A percentile compares a stretch with the other conserved stretches of the same genome.
These are phyloP conservation scores for Hanseniaspora occidentalis DNA, from an alignment of 805 yeast genomes.

Conservation along the genomic window DNA sequence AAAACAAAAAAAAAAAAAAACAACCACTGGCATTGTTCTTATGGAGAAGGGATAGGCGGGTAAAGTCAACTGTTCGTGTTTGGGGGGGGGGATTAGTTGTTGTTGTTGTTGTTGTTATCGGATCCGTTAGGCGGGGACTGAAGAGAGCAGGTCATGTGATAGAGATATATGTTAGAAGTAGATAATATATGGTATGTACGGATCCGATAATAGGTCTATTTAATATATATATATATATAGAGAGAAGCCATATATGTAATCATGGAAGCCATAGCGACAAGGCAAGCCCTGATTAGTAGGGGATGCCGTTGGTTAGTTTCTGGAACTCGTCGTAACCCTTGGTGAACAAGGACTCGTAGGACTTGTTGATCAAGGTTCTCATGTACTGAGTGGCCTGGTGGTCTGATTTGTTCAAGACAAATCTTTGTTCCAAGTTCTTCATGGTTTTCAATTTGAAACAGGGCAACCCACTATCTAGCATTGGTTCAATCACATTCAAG, in stretches of 20 bases:
- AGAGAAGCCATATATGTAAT: background rate
- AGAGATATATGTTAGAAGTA: too few relatives aligned
- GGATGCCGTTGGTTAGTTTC: conserved; percentile 91
- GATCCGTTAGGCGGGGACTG: too few relatives aligned
- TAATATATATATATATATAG: background rate
- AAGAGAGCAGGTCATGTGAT: too few relatives aligned
- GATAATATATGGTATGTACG: too few relatives aligned
- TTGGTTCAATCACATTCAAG: conserved; percentile 74
- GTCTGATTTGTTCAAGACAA: conserved; percentile 70
- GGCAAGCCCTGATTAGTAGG: conserved; percentile 38
- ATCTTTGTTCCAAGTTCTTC: conserved; percentile 60
- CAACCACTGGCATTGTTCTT: too few relatives aligned
- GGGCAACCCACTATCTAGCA: conserved; percentile 92
- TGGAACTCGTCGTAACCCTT: conserved; percentile 97
- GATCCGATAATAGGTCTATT: too few relatives aligned
- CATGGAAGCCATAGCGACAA: background rate
- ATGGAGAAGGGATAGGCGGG: too few relatives aligned
- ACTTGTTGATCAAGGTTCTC: conserved; percentile 62
- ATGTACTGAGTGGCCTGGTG: conserved; percentile 74
- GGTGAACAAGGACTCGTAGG: conserved; percentile 80
- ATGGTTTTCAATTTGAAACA: conserved; percentile 82
- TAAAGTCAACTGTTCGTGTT: too few relatives aligned
- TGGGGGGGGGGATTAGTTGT: too few relatives aligned
- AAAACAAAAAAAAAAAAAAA: too few relatives aligned
- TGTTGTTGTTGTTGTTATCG: too few relatives aligned